phyloP scores from a whole-genome alignment of 2,329 filamentous ascomycete genomes.

The Penicillium sp. region DNA sequence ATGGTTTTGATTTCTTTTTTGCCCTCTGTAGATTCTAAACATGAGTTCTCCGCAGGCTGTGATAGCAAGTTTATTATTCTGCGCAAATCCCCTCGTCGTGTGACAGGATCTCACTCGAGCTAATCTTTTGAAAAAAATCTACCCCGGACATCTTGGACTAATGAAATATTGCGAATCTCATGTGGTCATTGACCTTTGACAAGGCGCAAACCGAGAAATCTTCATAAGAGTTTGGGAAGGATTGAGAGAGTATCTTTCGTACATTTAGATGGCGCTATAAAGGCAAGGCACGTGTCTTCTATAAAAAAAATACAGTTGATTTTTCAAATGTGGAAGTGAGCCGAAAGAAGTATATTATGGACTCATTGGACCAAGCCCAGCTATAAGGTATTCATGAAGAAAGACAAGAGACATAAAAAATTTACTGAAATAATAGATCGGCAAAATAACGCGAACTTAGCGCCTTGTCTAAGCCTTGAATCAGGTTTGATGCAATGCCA shows the following conservation, averaged over 20 bases:
- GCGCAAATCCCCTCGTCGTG: background rate
- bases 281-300: no score
- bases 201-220: no score
- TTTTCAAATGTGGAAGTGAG: no score
- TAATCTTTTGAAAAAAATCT: background rate
- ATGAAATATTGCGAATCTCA: no score
- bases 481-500: constrained; percentile 15
- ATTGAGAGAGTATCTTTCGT: no score
- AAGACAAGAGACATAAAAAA: background rate
- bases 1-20: no score
- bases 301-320: no score
- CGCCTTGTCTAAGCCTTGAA: constrained; percentile 10
- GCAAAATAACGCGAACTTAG: background rate
- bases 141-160: no score
- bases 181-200: no score
- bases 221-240: no score
- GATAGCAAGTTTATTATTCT: background rate
- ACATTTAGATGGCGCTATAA: no score
- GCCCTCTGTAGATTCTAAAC: no score
- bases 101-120: background rate
- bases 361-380: background rate
- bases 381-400: background rate
- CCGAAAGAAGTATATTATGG: background rate
- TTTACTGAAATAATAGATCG: background rate
- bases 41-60: background rate